Conservation (phyloP, 2,329 filamentous ascomycete genomes). For the Cytospora piceicola region DNA sequence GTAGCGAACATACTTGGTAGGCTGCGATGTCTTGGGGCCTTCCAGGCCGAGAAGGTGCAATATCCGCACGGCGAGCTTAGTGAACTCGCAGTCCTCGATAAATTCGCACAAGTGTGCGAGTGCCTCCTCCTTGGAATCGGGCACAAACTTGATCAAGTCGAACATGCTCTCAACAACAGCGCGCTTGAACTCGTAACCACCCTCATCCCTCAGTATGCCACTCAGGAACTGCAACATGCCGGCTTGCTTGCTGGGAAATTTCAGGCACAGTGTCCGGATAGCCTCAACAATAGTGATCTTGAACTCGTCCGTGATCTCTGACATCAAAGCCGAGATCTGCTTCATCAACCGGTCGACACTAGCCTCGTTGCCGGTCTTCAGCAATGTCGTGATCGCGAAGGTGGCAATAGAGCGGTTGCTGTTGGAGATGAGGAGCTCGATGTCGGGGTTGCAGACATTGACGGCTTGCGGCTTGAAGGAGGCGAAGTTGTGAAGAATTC, state of each 20-base stretch:
- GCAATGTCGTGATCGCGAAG: constrained; percentile 94
- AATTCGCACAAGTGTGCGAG: constrained; percentile 97
- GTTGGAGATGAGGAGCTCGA: constrained; percentile 95
- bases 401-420: constrained; percentile 97
- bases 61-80: constrained; percentile 93
- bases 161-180: constrained; percentile 99
- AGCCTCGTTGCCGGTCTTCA: constrained; percentile 97
- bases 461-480: constrained; percentile 95
- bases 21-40: constrained; percentile 91
- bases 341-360: constrained; percentile 98
- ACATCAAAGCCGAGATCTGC: constrained; percentile 98
- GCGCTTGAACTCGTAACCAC: constrained; percentile 97
- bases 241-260: constrained; percentile 97
- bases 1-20: constrained; percentile 98
- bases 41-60: constrained; percentile 92
- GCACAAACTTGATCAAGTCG: constrained; percentile 97
- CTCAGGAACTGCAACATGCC: constrained; percentile 97
- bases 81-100: constrained; percentile 99
- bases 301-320: constrained; percentile 98
- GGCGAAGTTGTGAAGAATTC: constrained; percentile 94
- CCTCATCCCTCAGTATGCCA: constrained; percentile 94
- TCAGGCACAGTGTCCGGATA: constrained; percentile 92
- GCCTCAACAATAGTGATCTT: constrained; percentile 99
- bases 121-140: constrained; percentile 79
- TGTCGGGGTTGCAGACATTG: constrained; percentile 93